Conservation (phyloP, 495 filamentous ascomycete genomes). For the Barbatosphaeria neglecta region DNA sequence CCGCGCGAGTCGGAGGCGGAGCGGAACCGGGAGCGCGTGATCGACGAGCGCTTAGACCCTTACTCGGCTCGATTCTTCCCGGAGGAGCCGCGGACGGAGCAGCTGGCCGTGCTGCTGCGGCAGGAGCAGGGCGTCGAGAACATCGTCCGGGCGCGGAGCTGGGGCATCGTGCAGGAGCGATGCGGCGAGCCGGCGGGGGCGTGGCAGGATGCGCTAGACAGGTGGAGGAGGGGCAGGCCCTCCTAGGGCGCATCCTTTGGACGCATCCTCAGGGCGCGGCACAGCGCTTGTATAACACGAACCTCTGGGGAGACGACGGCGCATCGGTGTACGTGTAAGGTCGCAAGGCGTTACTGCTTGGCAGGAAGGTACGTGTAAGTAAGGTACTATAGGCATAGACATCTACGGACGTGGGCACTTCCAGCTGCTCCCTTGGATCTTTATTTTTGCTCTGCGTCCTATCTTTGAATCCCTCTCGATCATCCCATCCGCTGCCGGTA, state of each 20-base stretch:
- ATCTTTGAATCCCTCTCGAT: too few species aligned
- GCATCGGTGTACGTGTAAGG: too few species aligned
- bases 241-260: too few species aligned
- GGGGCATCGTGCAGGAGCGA: constrained; percentile 68
- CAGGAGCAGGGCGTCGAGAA: constrained; percentile 80
- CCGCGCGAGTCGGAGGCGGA: constrained; percentile 59
- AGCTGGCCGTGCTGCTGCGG: constrained; percentile 61
- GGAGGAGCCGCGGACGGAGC: constrained; percentile 71
- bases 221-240: constrained; percentile 17
- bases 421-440: too few species aligned
- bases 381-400: too few species aligned
- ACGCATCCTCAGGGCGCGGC: neutral
- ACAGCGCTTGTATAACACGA: neutral
- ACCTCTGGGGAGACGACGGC: too few species aligned
- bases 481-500: too few species aligned
- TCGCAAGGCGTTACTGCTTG: too few species aligned
- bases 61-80: constrained; percentile 83
- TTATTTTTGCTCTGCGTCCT: too few species aligned
- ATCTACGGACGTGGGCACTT: too few species aligned
- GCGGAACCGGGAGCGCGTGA: constrained; percentile 58
- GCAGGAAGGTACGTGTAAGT: too few species aligned
- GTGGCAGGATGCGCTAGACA: constrained; percentile 53
- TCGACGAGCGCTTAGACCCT: constrained; percentile 86
- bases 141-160: constrained; percentile 74
- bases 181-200: constrained; percentile 48